A percentile compares a stretch with the other conserved stretches of the same genome.
Conservation (phyloP, 257 asterid species). For the Solanum tacnaense region DNA sequence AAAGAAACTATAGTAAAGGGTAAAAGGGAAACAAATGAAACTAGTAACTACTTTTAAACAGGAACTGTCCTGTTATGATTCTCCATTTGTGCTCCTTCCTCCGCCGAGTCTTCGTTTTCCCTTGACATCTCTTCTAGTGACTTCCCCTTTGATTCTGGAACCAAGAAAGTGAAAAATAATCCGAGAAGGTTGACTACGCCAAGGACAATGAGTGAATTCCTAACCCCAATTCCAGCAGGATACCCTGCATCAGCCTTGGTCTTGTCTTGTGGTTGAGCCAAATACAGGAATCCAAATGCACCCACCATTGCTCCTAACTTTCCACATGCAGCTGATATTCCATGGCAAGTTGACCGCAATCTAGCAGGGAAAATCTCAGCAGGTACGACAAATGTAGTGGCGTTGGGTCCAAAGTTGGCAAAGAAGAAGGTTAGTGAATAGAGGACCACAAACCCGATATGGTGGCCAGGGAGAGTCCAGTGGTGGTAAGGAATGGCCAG, state of each 20-base stretch:
- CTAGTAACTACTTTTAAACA: background rate
- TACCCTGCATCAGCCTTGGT: constrained; percentile 48
- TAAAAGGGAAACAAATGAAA: background rate
- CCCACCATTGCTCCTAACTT: constrained; percentile 62
- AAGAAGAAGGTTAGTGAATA: background rate
- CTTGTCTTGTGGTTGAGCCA: constrained; percentile 47
- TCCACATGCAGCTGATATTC: constrained; percentile 59
- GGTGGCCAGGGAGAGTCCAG: background rate
- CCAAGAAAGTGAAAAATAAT: constrained; percentile 37
- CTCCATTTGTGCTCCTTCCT: background rate
- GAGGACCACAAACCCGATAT: background rate
- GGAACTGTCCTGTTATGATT: background rate
- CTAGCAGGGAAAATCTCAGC: background rate
- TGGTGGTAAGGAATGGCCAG: background rate
- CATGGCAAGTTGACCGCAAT: constrained; percentile 16
- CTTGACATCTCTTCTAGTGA: constrained; percentile 48
- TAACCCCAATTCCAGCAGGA: constrained; percentile 49
- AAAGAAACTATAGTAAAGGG: background rate
- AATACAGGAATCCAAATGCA: constrained; percentile 53
- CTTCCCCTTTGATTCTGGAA: constrained; percentile 53
- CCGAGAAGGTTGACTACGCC: constrained; percentile 41
- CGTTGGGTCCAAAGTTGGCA: constrained; percentile 1
- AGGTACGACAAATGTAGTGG: background rate
- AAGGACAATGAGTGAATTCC: constrained; percentile 37
- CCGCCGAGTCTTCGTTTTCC: constrained; percentile 16